A percentile compares a stretch with the other conserved stretches of the same genome.
Conservation (phyloP, 75 land plant genomes). For the Pseudotsuga menziesii region DNA sequence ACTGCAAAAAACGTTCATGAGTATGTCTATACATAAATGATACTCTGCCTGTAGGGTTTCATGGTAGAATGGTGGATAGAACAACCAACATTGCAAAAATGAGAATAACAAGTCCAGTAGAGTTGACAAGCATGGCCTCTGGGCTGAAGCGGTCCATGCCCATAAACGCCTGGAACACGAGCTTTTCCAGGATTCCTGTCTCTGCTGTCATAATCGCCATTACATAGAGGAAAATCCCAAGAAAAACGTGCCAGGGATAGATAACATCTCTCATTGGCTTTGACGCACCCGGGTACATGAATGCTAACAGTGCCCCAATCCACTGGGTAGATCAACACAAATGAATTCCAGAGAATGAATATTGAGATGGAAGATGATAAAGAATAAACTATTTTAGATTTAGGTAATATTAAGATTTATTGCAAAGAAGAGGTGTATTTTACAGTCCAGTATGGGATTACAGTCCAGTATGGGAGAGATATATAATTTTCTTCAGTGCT, state of each 20-base stretch:
- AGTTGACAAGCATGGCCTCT: constrained; percentile 66
- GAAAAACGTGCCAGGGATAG: constrained; percentile 64
- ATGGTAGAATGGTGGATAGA: constrained; percentile 3
- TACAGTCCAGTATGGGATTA: too few relatives aligned
- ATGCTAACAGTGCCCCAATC: constrained; percentile 54
- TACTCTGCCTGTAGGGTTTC: too few relatives aligned
- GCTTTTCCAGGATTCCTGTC: constrained; percentile 50
- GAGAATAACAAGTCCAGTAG: constrained; percentile 43
- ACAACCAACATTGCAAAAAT: constrained; percentile 36
- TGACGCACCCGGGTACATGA: constrained; percentile 45
- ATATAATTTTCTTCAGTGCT: too few relatives aligned
- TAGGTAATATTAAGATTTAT: not conserved
- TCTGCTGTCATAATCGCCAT: constrained; percentile 42
- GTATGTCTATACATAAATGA: too few relatives aligned
- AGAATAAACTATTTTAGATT: not conserved
- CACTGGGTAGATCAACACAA: constrained; percentile 29
- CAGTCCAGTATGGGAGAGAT: too few relatives aligned
- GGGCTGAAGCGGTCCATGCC: constrained; percentile 9
- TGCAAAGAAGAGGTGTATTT: too few relatives aligned
- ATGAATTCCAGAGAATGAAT: not conserved
- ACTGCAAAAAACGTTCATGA: too few relatives aligned
- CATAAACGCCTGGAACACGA: constrained; percentile 20
- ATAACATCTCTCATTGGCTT: constrained; percentile 22
- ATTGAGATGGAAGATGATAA: not conserved
- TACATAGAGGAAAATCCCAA: constrained; percentile 48